Evolutionary conservation across 768 basidiomycete species (phyloP), one percentile per base, ranked within the genome.

Genomic region (Tricholoma sp.): DNA sequence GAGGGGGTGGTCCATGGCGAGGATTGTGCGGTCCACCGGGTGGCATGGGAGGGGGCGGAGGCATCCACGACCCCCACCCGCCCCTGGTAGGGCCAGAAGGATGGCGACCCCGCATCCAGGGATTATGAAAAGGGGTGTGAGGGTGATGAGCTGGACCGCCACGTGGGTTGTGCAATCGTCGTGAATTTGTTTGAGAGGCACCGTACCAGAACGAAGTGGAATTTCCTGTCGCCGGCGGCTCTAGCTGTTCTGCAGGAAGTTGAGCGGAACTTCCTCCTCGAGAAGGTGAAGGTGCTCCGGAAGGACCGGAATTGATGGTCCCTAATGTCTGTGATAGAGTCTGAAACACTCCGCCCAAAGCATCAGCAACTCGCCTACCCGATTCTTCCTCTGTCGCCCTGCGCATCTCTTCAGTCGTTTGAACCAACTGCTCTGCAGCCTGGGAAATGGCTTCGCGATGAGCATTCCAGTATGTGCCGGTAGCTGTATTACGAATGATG

Each of bases 401-500:
- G 27, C 78, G 76, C 19, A 79, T 64, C 18, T 79, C 76, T 31
- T 75, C 76, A 0, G 80, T 69, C n/a, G 76, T 72, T 54, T 79
- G 81, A 14, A 79, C 76, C 7, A 87, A 63, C 34, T 79, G 76
- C 32, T 80, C 78, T 3, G 83, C 84, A 18, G 83, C 81, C 19
- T 81, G 79, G 7, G 83, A 78, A 45, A 89, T 69, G 2, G 80
- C 72, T 8, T 81, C 79, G 50, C 85, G 81, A 63, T 89, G 86
- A 27, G 77, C 69, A 34, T 73, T 68, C 88, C 87, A 92, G 66
- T 92, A 91, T 8, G 79, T 74, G 21, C 88, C 89, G 52, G 74
- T 81, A 5, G 78, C 74, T 4, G 85, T 74, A 61, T 91, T 88
- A 51, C 74, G 73, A 46, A 83, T 67, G 32, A 92, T 80, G 64